Evolutionary conservation across 805 yeast species (phyloP), one percentile per base, ranked within the genome.

Genomic region (Wickerhamiella qilinensis): DNA sequence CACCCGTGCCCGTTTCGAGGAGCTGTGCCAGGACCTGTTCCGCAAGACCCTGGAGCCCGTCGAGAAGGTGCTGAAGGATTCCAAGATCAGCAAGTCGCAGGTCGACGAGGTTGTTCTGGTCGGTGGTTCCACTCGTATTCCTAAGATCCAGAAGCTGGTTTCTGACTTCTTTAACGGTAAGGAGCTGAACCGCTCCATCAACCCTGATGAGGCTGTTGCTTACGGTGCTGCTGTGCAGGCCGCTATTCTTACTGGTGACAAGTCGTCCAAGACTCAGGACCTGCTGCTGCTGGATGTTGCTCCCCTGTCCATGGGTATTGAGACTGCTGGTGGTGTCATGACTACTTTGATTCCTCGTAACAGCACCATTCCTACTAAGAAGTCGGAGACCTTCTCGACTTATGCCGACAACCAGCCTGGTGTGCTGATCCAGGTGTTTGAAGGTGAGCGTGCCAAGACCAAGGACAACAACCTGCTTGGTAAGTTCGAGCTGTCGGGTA

Each of bases 141-240:
- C 96, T 69, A 85, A 82, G 70, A 77, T 86, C 51, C 95, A 85
- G 71, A 85, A 84, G 68, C 73, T 86, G 57, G 94, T 85, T 38
- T 79, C 94, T 50, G 96, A 86, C 66, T 85, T 77, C 77, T 85
- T 86, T 75, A 82, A 85, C 65, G 95, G 95, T 62, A 86, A 85
- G 71, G 94, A 85, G 68, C 94, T 93, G 66, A 83, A 83, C 73
- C 81, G 77, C 69, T 82, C 94, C 39, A 85, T 85, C 65, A 85
- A 85, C 75, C 95, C 96, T 53, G 96, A 85, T 72, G 96, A 85
- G 70, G 96, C 96, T 57, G 96, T 85, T 65, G 96, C 96, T 58
- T 85, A 85, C 69, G 95, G 96, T 78, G 96, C 96, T 53, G 95
- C 95, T 47, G 95, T 85, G 52, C 96, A 85, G 71, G 95, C 94